Base-by-base conservation (phyloP, 179 eudicot species). In the Beta macrorhiza region DNA sequence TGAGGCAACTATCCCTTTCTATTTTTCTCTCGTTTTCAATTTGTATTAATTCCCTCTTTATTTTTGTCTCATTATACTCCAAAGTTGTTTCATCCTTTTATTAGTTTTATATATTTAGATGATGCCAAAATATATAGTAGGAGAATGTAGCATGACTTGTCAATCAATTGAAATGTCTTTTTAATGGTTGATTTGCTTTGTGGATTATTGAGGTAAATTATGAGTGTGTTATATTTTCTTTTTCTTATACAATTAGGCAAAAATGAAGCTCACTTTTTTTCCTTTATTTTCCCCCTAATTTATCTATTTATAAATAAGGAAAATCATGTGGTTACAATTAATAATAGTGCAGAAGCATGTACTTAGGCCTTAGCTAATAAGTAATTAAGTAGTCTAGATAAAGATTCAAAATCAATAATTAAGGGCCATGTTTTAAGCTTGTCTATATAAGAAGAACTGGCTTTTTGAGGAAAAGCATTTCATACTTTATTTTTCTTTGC, bases 341-440 rank as follows among this genome's bases (percentile, higher is more conserved):
- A 49, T 5, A 49, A 49, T 9, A 49, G 9, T 49, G 10, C 52
- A 5, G 52, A 49, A 49, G 52, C 52, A 49, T 49, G 10, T 49
- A 49, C 52, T 49, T 49, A 49, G 52, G n/a, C n/a, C n/a, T n/a
- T n/a, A n/a, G n/a, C 52, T 49, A 9, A 49, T 49, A 49, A 49
- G 52, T 9, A 49, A 49, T 32, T 51, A 15, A 68, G 72, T 13
- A 65, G 7, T 69, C 44, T 17, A 16, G 42, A 59, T 20, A 59
- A 17, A 62, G 29, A 73, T 29, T 59, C 32, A 72, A 56, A 63
- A 83, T 74, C 75, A 47, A 74, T 58, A 29, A 57, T 47, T 76
- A 75, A 75, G 83, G 85, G 17, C 84, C 82, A 75, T 82, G 80
- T 82, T 72, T 79, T 72, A 22, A 76, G 80, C 81, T 82, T 78